Base-by-base conservation (phyloP, 1,284 basidiomycete species). In the Rhodotorula mucilaginosa region DNA sequence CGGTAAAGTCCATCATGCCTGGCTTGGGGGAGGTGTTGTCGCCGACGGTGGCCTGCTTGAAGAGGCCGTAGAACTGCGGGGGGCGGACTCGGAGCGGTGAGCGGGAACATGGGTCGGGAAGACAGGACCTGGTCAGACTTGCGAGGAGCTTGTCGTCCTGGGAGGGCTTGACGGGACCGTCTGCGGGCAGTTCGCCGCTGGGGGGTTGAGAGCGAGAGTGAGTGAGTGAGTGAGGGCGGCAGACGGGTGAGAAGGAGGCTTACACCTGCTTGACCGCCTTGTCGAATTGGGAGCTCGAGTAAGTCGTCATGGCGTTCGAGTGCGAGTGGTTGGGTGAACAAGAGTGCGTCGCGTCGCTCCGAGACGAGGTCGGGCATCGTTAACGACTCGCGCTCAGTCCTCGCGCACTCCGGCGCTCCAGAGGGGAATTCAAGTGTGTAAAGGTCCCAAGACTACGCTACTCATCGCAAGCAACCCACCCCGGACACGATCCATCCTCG, bases 31-130 rank as follows among this genome's bases (percentile, higher is more conserved):
- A 88, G 79, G 85, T 87, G 69, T 87, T 85, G 81, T 92, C 88
- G 61, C 94, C 93, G 65, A 88, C 80, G 52, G 86, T 93, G 58
- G 87, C 93, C 91, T 95, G 93, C 86, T 97, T 97, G 86, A 86
- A 97, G 81, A 89, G 87, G 79, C 86, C 87, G 86, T 97, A 97
- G 85, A 96, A 96, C 93, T 96, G 79, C 26, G 12, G 21, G 49
- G 19, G 44, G 47, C 6, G 47, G n/a, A 23, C 13, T 21, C 0
- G 46, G 23, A 19, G 31, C 46, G 59, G 56, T 61, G 16, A 46
- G 56, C 47, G 5, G 4, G 26, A 6, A 19, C 1, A 13, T 3
- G 31, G 48, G 29, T 49, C 52, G 3, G 2, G 21, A 52, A 13
- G 52, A 54, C 1, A 12, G 52, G n/a, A 1, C 16, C 6, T 16